These are phyloP conservation scores for Stygiomarasmius scandens DNA, from an alignment of 1,284 basidiomycete genomes.

Conservation along the genomic window DNA sequence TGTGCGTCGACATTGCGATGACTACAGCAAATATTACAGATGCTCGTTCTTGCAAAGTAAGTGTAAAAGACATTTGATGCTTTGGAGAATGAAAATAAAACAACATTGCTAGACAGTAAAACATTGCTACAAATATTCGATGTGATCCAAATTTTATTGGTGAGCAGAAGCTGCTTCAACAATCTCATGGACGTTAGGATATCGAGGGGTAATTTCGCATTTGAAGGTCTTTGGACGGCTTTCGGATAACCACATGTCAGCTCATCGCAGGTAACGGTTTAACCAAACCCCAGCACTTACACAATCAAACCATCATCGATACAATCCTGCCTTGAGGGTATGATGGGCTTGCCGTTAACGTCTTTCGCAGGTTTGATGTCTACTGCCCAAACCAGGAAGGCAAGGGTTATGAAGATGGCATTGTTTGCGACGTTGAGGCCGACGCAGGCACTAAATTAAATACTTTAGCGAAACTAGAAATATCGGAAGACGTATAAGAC, in stretches of 20 bases:
- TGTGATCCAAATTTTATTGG: too few species aligned
- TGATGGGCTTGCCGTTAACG: not conserved
- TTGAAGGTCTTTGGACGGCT: not conserved
- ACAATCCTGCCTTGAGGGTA: not conserved
- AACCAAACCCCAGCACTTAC: not conserved
- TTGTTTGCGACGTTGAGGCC: not conserved
- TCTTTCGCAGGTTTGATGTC: not conserved
- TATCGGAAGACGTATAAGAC: not conserved
- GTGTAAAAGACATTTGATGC: too few species aligned
- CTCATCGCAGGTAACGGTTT: too few species aligned
- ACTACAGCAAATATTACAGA: too few species aligned
- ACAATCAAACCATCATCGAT: not conserved
- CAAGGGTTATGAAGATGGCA: not conserved
- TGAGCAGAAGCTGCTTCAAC: too few species aligned
- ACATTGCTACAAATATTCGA: too few species aligned
- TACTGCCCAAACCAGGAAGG: not conserved
- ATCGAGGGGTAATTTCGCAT: not conserved
- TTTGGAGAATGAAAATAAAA: too few species aligned
- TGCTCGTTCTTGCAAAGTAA: too few species aligned
- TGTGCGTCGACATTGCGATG: too few species aligned
- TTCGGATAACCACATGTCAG: too few species aligned
- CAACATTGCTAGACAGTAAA: too few species aligned
- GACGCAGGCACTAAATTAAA: not conserved
- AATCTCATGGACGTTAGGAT: not conserved
- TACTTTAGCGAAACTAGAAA: too few species aligned